Percentiles rank a stretch among this genome's conserved stretches.
Conservation (phyloP, 192 early-diverging fungal genomes). For the Spizellomyces punctatus region DNA sequence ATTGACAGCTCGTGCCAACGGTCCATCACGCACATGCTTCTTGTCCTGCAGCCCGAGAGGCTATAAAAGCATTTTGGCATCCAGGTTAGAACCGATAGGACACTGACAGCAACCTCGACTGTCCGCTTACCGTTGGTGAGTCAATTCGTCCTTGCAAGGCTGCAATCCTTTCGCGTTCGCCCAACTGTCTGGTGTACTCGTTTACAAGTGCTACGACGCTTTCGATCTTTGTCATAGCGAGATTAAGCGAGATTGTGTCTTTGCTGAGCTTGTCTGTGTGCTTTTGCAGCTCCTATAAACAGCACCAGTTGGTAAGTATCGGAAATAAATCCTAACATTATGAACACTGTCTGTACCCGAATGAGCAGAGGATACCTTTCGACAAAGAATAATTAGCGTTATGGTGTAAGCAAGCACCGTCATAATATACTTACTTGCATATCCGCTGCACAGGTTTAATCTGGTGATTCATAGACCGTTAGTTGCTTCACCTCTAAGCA, state of each 20-base stretch:
- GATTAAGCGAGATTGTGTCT: constrained; percentile 45
- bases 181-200: constrained; percentile 54
- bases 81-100: no score
- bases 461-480: constrained; percentile 29
- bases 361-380: constrained; percentile 47
- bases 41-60: constrained; percentile 49
- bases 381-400: background rate
- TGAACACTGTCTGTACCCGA: background rate
- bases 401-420: background rate
- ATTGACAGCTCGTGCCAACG: constrained; percentile 24
- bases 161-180: constrained; percentile 48
- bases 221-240: constrained; percentile 56
- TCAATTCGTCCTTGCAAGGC: constrained; percentile 49
- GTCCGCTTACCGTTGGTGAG: constrained; percentile 29
- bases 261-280: constrained; percentile 51
- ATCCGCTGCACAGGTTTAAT: constrained; percentile 65
- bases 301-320: background rate
- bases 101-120: no score
- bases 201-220: constrained; percentile 55
- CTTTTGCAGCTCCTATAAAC: constrained; percentile 45
- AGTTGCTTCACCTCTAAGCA: background rate
- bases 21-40: constrained; percentile 51
- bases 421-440: constrained; percentile 47
- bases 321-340: background rate
- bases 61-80: constrained; percentile 20